These are phyloP conservation scores for Saitozyma podzolica DNA, from an alignment of 768 basidiomycete species.

Conservation along the genomic window DNA sequence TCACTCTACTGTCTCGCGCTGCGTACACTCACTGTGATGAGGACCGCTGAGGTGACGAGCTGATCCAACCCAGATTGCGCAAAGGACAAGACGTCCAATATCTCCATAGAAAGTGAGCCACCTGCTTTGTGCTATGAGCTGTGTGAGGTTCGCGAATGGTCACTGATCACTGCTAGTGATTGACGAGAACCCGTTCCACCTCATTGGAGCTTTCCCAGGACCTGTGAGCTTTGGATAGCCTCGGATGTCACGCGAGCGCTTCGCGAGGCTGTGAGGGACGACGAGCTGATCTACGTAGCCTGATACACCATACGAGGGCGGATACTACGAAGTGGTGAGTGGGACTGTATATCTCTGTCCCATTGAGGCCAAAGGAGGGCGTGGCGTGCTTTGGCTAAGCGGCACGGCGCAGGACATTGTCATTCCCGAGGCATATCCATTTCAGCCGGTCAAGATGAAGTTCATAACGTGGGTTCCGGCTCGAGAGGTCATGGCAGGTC, in stretches of 20 bases:
- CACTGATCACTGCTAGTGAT: constrained; percentile 57
- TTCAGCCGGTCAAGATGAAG: constrained; percentile 94
- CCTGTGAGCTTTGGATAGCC: constrained; percentile 56
- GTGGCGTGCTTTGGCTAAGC: constrained; percentile 11
- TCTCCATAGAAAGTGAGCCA: constrained; percentile 65
- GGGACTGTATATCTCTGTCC: not conserved
- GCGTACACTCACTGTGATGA: not conserved
- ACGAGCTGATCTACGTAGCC: constrained; percentile 46
- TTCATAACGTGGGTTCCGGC: constrained; percentile 68
- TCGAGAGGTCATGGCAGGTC: not conserved
- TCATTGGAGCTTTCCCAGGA: constrained; percentile 86
- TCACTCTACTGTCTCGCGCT: no score
- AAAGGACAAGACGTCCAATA: constrained; percentile 86
- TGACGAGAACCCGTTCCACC: constrained; percentile 86
- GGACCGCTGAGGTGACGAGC: not conserved
- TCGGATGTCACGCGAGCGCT: no score
- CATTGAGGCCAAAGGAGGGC: no score
- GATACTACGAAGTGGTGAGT: constrained; percentile 84
- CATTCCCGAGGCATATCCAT: constrained; percentile 72
- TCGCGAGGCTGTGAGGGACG: not conserved
- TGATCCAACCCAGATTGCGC: constrained; percentile 54
- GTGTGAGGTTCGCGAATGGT: not conserved
- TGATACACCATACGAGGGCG: constrained; percentile 90
- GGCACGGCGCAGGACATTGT: constrained; percentile 69
- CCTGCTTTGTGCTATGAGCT: not conserved